Percentiles rank a stretch among this genome's conserved stretches.
These are phyloP conservation scores for Spatholobus suberectus DNA, from an alignment of 306 rosid species.

Conservation along the genomic window DNA sequence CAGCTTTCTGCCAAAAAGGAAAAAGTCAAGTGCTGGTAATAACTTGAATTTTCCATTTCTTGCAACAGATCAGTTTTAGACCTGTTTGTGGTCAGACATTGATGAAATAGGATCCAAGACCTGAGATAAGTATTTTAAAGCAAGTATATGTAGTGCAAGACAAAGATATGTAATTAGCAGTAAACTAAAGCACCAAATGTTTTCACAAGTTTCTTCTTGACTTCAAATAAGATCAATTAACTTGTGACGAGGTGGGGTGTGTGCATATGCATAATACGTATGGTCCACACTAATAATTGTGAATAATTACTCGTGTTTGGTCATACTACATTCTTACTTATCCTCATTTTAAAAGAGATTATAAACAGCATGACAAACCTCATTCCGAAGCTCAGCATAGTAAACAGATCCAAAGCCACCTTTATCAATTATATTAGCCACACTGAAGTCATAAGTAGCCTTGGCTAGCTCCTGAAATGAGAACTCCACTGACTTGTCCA, in stretches of 20 bases:
- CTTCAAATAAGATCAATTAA: too few relatives aligned
- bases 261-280: background rate
- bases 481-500: slow-evolving; percentile 81
- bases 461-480: slow-evolving; percentile 74
- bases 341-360: slow-evolving; percentile 19
- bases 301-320: background rate
- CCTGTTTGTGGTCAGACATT: too few relatives aligned
- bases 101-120: too few relatives aligned
- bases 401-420: slow-evolving; percentile 84
- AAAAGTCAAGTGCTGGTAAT: slow-evolving; percentile 16
- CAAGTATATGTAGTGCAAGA: too few relatives aligned
- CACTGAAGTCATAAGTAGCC: slow-evolving; percentile 64
- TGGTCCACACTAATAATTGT: background rate
- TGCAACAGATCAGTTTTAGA: too few relatives aligned
- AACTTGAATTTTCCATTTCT: too few relatives aligned
- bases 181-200: too few relatives aligned
- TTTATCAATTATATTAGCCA: slow-evolving; percentile 64
- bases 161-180: too few relatives aligned
- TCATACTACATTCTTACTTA: too few relatives aligned
- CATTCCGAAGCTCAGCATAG: slow-evolving; percentile 73
- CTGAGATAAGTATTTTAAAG: too few relatives aligned
- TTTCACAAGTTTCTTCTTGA: too few relatives aligned
- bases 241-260: background rate
- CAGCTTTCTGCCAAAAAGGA: slow-evolving; percentile 60
- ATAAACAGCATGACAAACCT: slow-evolving; percentile 52